Evolutionary conservation across 768 basidiomycete species (phyloP).

Genomic region (Mrakia frigida): DNA sequence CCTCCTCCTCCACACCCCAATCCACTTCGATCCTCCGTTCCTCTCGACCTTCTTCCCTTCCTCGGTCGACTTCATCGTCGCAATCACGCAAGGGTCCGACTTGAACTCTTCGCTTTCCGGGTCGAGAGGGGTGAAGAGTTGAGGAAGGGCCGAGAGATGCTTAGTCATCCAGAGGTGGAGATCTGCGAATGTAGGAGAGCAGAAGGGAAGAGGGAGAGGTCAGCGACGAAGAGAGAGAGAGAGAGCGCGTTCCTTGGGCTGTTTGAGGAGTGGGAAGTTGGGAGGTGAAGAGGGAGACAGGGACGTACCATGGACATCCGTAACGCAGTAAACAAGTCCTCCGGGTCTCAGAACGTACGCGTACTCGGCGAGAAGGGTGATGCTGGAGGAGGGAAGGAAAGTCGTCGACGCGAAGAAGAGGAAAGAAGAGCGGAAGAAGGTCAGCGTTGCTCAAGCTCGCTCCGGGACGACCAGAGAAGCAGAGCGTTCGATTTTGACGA

Average conservation of each 20-base stretch:
- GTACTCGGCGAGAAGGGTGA: slow-evolving; percentile 95
- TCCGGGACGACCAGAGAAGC: no score
- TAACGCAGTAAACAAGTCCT: slow-evolving; percentile 97
- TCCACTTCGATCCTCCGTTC: slow-evolving; percentile 84
- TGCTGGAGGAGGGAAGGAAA: slow-evolving; percentile 44
- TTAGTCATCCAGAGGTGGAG: slow-evolving; percentile 91
- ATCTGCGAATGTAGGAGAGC: slow-evolving; percentile 47
- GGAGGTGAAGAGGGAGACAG: not conserved
- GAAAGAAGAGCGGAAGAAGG: slow-evolving; percentile 48
- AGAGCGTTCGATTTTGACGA: no score
- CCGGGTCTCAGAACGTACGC: slow-evolving; percentile 86
- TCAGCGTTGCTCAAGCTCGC: not conserved
- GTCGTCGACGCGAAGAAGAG: not conserved
- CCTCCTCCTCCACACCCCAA: slow-evolving; percentile 42
- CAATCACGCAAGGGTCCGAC: slow-evolving; percentile 16
- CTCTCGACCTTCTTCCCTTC: slow-evolving; percentile 96
- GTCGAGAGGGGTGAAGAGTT: slow-evolving; percentile 66
- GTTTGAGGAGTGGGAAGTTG: not conserved
- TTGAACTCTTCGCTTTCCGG: slow-evolving; percentile 24
- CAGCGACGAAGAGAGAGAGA: not conserved
- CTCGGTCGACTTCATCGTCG: slow-evolving; percentile 56
- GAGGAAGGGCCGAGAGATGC: slow-evolving; percentile 78
- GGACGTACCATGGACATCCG: slow-evolving; percentile 64
- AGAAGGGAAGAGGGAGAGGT: not conserved
- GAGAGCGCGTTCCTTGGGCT: no score